A percentile compares a stretch with the other conserved stretches of the same genome.
phyloP scores from a whole-genome alignment of 768 basidiomycete species.

The Xerocomus brunneocitrinus region DNA sequence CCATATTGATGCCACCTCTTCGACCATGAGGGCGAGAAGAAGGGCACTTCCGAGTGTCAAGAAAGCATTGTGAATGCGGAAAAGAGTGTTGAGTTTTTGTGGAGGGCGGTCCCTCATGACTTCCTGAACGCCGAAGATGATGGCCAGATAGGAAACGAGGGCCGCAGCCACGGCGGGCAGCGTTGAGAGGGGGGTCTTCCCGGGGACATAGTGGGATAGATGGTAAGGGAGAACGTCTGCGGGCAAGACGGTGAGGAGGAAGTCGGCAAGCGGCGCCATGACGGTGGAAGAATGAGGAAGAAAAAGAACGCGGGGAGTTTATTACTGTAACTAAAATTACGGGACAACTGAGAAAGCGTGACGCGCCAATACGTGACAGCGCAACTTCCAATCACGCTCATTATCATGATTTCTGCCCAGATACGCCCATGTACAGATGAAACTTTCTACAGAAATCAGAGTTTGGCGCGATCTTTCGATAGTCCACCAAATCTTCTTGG shows the following conservation, averaged over 20 bases:
- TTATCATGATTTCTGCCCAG: no score
- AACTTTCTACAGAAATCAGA: neutral
- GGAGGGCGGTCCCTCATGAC: slow-evolving; percentile 78
- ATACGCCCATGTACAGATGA: neutral
- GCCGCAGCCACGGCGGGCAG: slow-evolving; percentile 60
- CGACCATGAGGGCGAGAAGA: slow-evolving; percentile 82
- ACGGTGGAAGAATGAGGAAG: slow-evolving; percentile 26
- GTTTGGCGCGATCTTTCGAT: neutral
- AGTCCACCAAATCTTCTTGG: neutral
- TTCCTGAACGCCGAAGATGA: slow-evolving; percentile 81
- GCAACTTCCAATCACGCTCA: neutral
- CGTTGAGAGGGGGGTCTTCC: slow-evolving; percentile 58
- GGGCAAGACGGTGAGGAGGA: slow-evolving; percentile 57
- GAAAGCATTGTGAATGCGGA: slow-evolving; percentile 88
- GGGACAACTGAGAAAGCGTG: slow-evolving; percentile 25
- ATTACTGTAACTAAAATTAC: slow-evolving; percentile 20
- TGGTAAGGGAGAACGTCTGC: slow-evolving; percentile 36
- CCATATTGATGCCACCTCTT: slow-evolving; percentile 82
- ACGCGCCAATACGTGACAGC: slow-evolving; percentile 16
- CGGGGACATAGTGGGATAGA: slow-evolving; percentile 48
- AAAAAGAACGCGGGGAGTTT: slow-evolving; percentile 10
- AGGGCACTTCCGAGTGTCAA: slow-evolving; percentile 81
- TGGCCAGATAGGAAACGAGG: slow-evolving; percentile 76
- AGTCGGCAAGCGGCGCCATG: slow-evolving; percentile 74
- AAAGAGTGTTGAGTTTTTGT: slow-evolving; percentile 73